Base-by-base conservation (phyloP, 768 basidiomycete genomes). In the Mycena maculata region DNA sequence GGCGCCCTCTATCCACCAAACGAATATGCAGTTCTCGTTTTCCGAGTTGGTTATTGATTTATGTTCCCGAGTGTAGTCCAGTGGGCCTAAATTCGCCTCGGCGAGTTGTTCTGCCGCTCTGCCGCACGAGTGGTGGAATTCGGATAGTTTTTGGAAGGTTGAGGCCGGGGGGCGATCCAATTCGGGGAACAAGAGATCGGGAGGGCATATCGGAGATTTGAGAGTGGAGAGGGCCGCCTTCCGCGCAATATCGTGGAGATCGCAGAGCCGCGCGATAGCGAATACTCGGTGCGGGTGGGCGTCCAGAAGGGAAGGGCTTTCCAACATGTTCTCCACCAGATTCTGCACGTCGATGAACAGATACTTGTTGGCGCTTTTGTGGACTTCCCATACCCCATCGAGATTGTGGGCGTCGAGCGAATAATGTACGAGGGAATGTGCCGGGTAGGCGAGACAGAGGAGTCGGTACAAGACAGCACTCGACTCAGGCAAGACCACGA, bases 381-480 rank as follows among this genome's bases (percentile, higher is more conserved):
- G 54, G 11, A 50, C 54, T 3, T 7, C 62, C 20, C 18, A n/a
- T 13, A 63, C 15, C 3, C 54, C 49, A 9, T 63, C 62, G 30
- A 63, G 16, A 44, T 39, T 33, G 5, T 52, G 27, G 3, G 30
- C 38, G 4, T 9, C 23, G 22, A 39, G 42, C 56, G 56, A 28
- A 20, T 39, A n/a, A 25, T 49, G 38, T n/a, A 41, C 25, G 11
- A 33, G 12, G 12, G 36, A 33, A 9, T n/a, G 20, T 11, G 20
- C 30, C 5, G 60, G 60, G 42, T 62, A 62, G 13, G 48, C 60
- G 13, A 52, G 18, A 22, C 38, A 62, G 22, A 62, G 60, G 39
- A 62, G 48, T 42, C 27, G 38, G 60, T 62, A 25, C 20, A 62
- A 18, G 6, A 62, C 41, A 18, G 16, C 31, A 6, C n/a, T 12